Evolutionary conservation across 441 rosid species (phyloP).

Genomic region (Pelargonium cotyledonis): DNA sequence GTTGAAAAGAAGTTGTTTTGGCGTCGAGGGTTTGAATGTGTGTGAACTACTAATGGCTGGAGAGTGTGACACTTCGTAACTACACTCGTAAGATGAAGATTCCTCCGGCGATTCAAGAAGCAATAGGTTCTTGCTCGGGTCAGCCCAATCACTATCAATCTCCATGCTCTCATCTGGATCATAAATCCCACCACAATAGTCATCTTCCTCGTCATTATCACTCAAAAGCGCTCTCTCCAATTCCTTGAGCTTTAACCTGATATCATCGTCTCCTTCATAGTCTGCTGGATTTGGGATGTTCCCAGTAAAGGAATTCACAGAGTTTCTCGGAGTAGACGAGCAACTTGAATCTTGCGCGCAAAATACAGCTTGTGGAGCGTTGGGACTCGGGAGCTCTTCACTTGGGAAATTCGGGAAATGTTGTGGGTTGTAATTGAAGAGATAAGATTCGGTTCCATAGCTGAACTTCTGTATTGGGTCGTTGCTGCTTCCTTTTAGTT

Average conservation of each 20-base stretch:
- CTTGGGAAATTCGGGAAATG: neutral
- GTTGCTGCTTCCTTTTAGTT: neutral
- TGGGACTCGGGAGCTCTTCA: neutral
- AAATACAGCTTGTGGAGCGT: neutral
- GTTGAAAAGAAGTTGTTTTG: constrained; percentile 64
- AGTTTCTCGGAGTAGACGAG: neutral
- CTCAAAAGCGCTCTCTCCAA: constrained; percentile 3
- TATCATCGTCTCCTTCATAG: neutral
- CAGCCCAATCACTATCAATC: constrained; percentile 2
- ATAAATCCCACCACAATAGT: neutral
- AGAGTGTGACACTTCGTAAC: neutral
- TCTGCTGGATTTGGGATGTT: neutral
- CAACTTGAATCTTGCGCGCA: neutral
- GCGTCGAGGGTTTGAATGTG: constrained; percentile 23
- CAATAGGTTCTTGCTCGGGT: constrained; percentile 4
- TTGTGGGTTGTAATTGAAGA: neutral
- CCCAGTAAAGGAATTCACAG: neutral
- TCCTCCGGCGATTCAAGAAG: neutral
- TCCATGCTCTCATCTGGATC: neutral
- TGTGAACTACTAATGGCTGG: neutral
- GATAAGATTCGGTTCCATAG: constrained; percentile 1
- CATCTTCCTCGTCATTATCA: neutral
- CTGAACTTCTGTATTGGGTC: neutral
- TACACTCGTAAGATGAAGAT: neutral
- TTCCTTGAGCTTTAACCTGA: constrained; percentile 2